Evolutionary conservation across 2,329 filamentous ascomycete genomes (phyloP).

Genomic region (Botrytis fabae): DNA sequence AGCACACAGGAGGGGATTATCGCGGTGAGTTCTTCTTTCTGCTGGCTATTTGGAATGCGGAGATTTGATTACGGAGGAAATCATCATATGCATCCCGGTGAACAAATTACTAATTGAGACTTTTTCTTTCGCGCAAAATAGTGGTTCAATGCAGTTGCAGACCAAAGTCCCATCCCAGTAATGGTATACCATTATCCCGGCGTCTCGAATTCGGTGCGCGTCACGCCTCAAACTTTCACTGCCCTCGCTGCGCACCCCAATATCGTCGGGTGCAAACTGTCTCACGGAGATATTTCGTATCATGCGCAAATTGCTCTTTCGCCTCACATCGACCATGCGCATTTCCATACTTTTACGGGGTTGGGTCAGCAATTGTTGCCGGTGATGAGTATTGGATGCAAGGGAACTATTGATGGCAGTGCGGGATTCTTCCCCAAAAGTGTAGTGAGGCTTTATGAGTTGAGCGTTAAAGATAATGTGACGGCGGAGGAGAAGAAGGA

Average conservation of each 20-base stretch:
- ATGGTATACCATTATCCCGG: constrained; percentile 55
- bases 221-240: constrained; percentile 58
- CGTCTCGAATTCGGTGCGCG: constrained; percentile 64
- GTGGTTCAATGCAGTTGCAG: constrained; percentile 21
- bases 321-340: constrained; percentile 57
- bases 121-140: constrained; percentile 15
- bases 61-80: neutral
- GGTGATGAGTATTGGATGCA: constrained; percentile 61
- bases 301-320: constrained; percentile 61
- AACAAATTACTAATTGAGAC: constrained; percentile 36
- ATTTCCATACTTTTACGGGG: constrained; percentile 64
- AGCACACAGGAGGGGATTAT: constrained; percentile 59
- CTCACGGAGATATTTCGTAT: constrained; percentile 65
- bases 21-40: constrained; percentile 39
- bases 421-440: constrained; percentile 65
- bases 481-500: constrained; percentile 49
- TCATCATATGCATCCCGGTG: no score
- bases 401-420: constrained; percentile 66
- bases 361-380: constrained; percentile 66
- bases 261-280: constrained; percentile 69
- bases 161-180: constrained; percentile 22
- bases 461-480: constrained; percentile 44
- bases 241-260: constrained; percentile 61
- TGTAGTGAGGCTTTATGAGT: constrained; percentile 57
- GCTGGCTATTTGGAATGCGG: constrained; percentile 48